These are phyloP conservation scores for Arthrobotrys entomopaga DNA, from an alignment of 2,329 filamentous ascomycete genomes.

Conservation along the genomic window DNA sequence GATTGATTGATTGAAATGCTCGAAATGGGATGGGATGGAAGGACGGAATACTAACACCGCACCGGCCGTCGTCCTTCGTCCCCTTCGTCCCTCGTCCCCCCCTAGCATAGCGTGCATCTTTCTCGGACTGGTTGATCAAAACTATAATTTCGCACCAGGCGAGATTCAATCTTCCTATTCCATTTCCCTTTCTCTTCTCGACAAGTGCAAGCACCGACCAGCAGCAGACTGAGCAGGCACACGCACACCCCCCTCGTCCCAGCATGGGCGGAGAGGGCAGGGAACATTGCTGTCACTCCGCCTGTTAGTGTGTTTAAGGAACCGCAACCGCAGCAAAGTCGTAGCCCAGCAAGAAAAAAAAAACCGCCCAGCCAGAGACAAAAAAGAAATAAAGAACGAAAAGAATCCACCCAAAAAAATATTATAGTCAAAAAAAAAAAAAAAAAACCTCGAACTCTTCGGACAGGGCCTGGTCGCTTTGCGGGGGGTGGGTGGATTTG, in stretches of 20 bases:
- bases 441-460: too few species aligned
- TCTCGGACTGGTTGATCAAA: too few species aligned
- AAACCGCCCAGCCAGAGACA: conserved; percentile 17
- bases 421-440: too few species aligned
- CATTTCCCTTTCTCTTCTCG: neutral
- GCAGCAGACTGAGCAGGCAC: conserved; percentile 7
- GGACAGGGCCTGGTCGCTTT: conserved; percentile 35
- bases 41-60: too few species aligned
- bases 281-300: conserved; percentile 28
- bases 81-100: too few species aligned
- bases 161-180: neutral
- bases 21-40: too few species aligned
- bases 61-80: too few species aligned
- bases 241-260: neutral
- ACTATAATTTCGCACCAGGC: neutral
- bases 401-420: too few species aligned
- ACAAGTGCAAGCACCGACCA: conserved; percentile 22
- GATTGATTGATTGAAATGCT: too few species aligned
- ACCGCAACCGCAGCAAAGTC: conserved; percentile 49
- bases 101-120: too few species aligned
- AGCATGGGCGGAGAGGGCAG: conserved; percentile 34
- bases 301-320: conserved; percentile 37
- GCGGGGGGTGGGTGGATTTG: conserved; percentile 27
- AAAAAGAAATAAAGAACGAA: too few species aligned
- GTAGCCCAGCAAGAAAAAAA: neutral